Evolutionary conservation across 495 filamentous ascomycete genomes (phyloP), one percentile per base, ranked within the genome.

Genomic region (Cryomyces minteri): DNA sequence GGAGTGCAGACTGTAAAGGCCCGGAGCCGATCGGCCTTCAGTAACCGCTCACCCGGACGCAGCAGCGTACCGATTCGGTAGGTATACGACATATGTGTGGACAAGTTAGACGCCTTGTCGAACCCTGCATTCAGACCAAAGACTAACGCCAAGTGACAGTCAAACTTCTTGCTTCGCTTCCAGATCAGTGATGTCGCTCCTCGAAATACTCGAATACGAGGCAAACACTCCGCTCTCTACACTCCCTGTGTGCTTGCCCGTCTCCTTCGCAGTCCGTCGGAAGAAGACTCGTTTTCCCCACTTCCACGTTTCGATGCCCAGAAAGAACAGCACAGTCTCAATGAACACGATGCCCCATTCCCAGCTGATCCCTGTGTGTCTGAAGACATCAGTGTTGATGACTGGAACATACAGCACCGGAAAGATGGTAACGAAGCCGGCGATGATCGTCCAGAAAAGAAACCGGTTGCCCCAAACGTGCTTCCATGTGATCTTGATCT

Each of bases 321-420:
- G 43, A 9, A 85, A 63, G 45, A 74, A 84, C 7, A 84, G 49
- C 5, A 67, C 51, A 1, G 72, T 67, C 41, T 71, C 72, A 5
- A 80, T 50, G 40, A 78, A 50, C 3, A 64, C 72, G 45, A 76
- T 75, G 12, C 67, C 77, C 81, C 82, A 84, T 56, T 85, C 80
- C 82, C 80, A 84, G 45, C 54, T 69, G 41, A 87, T 84, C 25
- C 66, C 63, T n/a, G 62, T 68, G 55, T 87, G 82, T 59, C 82
- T 84, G 69, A 87, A 86, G 4, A 87, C 79, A 6, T 66, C 56
- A 2, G 56, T 65, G 58, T 84, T 85, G 29, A 87, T 59, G 11
- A 66, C 69, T 0, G 82, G 82, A 32, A 87, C 79, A 53, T 86
- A 84, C 0, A 86, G 71, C 4, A 77, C 72, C 0, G 80, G 79